Evolutionary conservation across 805 yeast genomes (phyloP).

Genomic region (Candida adriatica): DNA sequence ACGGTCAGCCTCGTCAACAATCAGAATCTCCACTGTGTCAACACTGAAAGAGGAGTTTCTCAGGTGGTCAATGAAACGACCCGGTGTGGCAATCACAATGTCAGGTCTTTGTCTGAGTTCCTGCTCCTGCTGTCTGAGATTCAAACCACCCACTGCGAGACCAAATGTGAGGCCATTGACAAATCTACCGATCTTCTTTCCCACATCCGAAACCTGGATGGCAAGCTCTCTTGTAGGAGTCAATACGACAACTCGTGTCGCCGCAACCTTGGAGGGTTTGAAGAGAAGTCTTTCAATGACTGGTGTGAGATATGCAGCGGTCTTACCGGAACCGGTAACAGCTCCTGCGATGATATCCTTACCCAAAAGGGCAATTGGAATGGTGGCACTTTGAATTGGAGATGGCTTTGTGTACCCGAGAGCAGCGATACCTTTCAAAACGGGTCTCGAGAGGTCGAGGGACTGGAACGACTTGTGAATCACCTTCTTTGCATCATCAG

Average conservation of each 20-base stretch:
- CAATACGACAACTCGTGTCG: conserved; percentile 85
- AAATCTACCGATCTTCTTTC: conserved; percentile 72
- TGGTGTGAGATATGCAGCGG: conserved; percentile 97
- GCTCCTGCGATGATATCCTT: conserved; percentile 99
- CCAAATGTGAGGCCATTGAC: conserved; percentile 80
- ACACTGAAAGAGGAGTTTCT: conserved; percentile 90
- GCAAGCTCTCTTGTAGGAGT: conserved; percentile 98
- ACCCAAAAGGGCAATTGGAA: conserved; percentile 89
- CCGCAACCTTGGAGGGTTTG: conserved; percentile 78
- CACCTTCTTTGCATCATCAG: conserved; percentile 43
- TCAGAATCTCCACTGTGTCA: conserved; percentile 86
- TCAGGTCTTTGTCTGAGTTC: conserved; percentile 90
- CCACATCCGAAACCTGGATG: conserved; percentile 92
- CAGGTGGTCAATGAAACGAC: conserved; percentile 95
- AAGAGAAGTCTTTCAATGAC: conserved; percentile 86
- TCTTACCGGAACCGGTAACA: conserved; percentile 98
- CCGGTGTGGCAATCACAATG: conserved; percentile 96
- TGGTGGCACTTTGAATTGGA: conserved; percentile 88
- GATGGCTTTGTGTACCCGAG: conserved; percentile 86
- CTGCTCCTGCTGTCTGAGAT: conserved; percentile 91
- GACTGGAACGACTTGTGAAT: conserved; percentile 65
- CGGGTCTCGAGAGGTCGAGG: conserved; percentile 82
- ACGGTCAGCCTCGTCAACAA: conserved; percentile 97
- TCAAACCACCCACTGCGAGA: conserved; percentile 96
- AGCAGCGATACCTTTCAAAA: conserved; percentile 72